Base-by-base conservation (phyloP, 768 basidiomycete species). In the Xerocomellus chrysenteron region DNA sequence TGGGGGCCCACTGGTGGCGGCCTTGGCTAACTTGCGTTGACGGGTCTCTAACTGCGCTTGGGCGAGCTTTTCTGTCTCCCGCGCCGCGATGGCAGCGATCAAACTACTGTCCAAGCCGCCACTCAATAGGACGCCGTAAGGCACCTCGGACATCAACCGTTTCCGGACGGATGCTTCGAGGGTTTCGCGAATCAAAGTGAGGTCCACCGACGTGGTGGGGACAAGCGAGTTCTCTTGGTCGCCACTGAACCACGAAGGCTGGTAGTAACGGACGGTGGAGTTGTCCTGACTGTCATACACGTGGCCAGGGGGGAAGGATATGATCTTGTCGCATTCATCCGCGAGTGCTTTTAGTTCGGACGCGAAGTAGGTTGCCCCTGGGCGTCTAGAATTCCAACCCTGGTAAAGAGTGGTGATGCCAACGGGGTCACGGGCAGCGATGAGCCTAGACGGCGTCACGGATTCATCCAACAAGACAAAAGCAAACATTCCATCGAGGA, bases 361-460 rank as follows among this genome's bases (percentile, higher is more conserved):
- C 4, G 97, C 86, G 70, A 99, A 99, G 76, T 85, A 98, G 50
- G 90, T 83, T 37, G 83, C 84, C 40, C 88, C 90, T 6, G 96
- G 95, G 30, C 80, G 78, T 41, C 83, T 81, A 1, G 93, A 93
- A 74, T 79, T 85, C 90, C 90, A 94, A 41, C 97, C 97, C 76
- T 96, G 94, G 74, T 98, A 99, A 10, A 99, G 80, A n/a, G 97
- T 98, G 49, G 97, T 98, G 71, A 98, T 93, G 24, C 97, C 97
- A 67, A 99, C 87, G 26, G 97, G 94, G 70, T 99, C 97, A 37
- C 97, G 90, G 5, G 94, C 94, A 57, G 95, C 97, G 65, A 99
- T 94, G 58, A 99, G 78, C 52, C 96, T 85, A 24, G 93, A 80
- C 10, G 96, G 96, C 1, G 88, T 78, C 56, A 90, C 88, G 13